phyloP scores from a whole-genome alignment of 805 yeast species.

The Wickerhamomyces canadensis region DNA sequence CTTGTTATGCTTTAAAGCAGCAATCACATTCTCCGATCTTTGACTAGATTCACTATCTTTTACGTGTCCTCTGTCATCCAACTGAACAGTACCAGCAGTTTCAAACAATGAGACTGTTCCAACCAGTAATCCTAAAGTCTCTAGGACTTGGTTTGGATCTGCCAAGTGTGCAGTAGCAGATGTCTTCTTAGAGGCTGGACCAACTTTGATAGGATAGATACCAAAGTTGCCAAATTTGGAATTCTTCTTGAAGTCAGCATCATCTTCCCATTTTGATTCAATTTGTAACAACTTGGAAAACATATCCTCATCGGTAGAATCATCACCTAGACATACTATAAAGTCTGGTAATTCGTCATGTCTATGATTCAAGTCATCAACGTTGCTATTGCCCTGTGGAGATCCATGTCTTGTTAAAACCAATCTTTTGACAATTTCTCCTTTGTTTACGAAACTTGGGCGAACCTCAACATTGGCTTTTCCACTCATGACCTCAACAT shows the following conservation, averaged over 20 bases:
- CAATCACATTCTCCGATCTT: constrained; percentile 27
- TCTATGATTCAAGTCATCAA: constrained; percentile 28
- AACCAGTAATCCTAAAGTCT: constrained; percentile 71
- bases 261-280: constrained; percentile 46
- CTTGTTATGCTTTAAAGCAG: constrained; percentile 17
- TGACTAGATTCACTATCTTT: constrained; percentile 35
- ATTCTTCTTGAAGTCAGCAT: constrained; percentile 31
- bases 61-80: constrained; percentile 75
- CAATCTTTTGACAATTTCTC: constrained; percentile 85
- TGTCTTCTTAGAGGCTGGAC: constrained; percentile 85
- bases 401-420: constrained; percentile 60
- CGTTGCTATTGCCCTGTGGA: constrained; percentile 36
- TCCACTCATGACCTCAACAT: constrained; percentile 94
- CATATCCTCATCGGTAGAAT: constrained; percentile 97
- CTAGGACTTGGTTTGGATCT: constrained; percentile 80
- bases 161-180: constrained; percentile 79
- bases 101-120: constrained; percentile 79
- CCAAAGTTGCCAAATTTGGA: constrained; percentile 53
- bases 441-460: constrained; percentile 91
- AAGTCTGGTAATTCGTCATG: constrained; percentile 68
- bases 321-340: constrained; percentile 90
- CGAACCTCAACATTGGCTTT: constrained; percentile 98
- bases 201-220: constrained; percentile 83
- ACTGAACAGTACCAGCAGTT: constrained; percentile 67
- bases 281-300: constrained; percentile 67